These are phyloP conservation scores for Linaria vulgaris DNA, from an alignment of 257 asterid species.

Conservation along the genomic window DNA sequence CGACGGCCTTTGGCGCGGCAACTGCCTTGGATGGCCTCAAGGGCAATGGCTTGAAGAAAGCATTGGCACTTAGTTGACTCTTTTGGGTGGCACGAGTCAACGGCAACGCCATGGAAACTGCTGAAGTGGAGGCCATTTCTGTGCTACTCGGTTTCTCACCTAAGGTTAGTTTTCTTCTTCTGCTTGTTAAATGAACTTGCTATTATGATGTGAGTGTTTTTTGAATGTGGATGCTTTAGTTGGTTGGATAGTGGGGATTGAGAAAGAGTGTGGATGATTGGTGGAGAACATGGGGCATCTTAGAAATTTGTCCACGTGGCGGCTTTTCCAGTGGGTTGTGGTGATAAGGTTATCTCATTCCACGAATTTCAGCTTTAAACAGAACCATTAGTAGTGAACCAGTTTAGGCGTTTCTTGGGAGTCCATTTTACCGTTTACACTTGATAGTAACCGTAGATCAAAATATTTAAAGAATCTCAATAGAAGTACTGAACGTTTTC, in stretches of 20 bases:
- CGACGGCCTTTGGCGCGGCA: constrained; percentile 35
- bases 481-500: too few species aligned
- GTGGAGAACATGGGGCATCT: constrained; percentile 46
- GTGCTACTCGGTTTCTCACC: constrained; percentile 17
- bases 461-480: too few species aligned
- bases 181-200: constrained; percentile 5
- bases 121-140: constrained; percentile 70
- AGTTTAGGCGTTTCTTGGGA: not conserved
- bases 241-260: constrained; percentile 11
- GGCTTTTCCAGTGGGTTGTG: constrained; percentile 30
- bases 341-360: constrained; percentile 52
- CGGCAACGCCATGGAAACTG: constrained; percentile 69
- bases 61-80: constrained; percentile 36
- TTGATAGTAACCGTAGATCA: too few species aligned
- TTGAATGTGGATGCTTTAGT: constrained; percentile 10
- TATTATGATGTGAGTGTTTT: constrained; percentile 17
- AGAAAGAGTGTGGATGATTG: constrained; percentile 37
- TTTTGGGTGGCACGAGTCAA: constrained; percentile 47
- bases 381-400: not conserved
- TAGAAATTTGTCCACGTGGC: constrained; percentile 39
- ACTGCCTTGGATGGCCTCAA: constrained; percentile 40
- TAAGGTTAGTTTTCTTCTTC: constrained; percentile 18
- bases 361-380: not conserved
- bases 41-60: constrained; percentile 58
- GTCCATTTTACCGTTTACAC: not conserved